These are phyloP conservation scores for Byssochlamys sp. DNA, from an alignment of 2,329 filamentous ascomycete genomes.

Conservation along the genomic window DNA sequence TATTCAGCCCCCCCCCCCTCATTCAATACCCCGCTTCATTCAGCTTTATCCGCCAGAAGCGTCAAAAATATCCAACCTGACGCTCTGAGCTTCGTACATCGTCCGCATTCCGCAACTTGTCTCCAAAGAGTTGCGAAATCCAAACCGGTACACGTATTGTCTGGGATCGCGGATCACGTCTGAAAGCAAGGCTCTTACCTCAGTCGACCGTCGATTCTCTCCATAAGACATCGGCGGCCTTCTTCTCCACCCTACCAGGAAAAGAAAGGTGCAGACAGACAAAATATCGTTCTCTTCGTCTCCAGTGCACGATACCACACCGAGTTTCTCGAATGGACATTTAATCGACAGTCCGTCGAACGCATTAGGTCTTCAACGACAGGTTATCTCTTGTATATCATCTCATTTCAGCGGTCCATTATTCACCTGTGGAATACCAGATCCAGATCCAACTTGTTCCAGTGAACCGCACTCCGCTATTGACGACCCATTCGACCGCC, in stretches of 20 bases:
- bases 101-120: too few relatives aligned
- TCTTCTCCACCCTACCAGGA: neutral
- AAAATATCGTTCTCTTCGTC: neutral
- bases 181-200: neutral
- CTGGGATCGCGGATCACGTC: neutral
- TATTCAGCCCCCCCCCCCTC: too few relatives aligned
- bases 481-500: conserved; percentile 1
- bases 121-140: neutral
- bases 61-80: neutral
- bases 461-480: neutral
- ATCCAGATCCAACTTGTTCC: neutral
- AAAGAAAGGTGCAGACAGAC: neutral
- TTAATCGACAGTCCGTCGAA: neutral
- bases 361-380: neutral
- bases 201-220: neutral
- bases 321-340: neutral
- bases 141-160: neutral
- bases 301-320: neutral
- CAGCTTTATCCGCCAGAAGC: neutral
- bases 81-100: too few relatives aligned
- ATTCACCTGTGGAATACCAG: too few relatives aligned
- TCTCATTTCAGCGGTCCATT: too few relatives aligned
- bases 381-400: too few relatives aligned
- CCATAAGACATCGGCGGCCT: neutral
- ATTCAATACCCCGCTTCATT: neutral